Conservation (phyloP, 202 grass and related monocot species). For the Digitaria exilis region DNA sequence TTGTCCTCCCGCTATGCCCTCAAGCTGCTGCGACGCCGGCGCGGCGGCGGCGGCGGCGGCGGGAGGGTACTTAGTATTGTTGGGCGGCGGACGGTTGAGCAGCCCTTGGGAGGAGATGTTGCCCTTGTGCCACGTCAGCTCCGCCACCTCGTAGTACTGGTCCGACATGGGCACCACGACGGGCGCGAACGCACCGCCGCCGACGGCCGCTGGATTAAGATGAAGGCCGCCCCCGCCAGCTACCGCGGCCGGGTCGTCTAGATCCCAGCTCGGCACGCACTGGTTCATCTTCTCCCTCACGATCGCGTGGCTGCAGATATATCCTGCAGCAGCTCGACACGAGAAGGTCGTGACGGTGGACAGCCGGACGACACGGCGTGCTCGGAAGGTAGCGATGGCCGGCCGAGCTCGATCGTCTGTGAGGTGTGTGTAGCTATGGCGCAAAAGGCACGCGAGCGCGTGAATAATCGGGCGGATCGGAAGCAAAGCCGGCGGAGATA, state of each 20-base stretch:
- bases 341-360: too few relatives aligned
- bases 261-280: conserved; percentile 85
- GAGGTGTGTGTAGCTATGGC: too few relatives aligned
- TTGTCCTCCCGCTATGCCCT: conserved; percentile 42
- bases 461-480: too few relatives aligned
- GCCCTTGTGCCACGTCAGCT: conserved; percentile 90
- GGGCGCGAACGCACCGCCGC: neutral
- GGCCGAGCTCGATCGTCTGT: too few relatives aligned
- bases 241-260: conserved; percentile 52
- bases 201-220: neutral
- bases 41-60: neutral
- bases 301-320: neutral
- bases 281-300: conserved; percentile 57
- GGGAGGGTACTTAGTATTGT: conserved; percentile 27
- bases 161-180: conserved; percentile 46
- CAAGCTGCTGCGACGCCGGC: too few relatives aligned
- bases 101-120: conserved; percentile 75
- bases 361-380: too few relatives aligned
- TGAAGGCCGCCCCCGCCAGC: neutral
- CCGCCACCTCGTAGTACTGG: conserved; percentile 75
- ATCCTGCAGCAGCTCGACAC: conserved; percentile 25
- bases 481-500: conserved; percentile 44
- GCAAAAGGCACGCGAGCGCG: neutral
- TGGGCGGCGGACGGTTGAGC: conserved; percentile 45
- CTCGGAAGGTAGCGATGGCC: too few relatives aligned